Percentiles rank a stretch among this genome's conserved stretches.
phyloP scores from a whole-genome alignment of 371 early-diverging fungal species.

The Rhizopus stolonifer region DNA sequence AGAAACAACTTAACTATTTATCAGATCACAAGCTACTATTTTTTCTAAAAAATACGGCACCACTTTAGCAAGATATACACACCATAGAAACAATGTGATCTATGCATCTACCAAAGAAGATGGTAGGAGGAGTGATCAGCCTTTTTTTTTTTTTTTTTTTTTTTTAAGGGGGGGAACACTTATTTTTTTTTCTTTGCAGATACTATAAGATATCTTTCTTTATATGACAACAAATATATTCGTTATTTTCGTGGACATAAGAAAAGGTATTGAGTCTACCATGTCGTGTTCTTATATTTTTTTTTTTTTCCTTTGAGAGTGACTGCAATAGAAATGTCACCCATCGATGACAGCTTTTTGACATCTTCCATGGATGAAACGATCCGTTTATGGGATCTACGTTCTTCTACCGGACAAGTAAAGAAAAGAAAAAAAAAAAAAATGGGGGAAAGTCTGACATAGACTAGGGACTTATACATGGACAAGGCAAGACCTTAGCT shows the following conservation, averaged over 20 bases:
- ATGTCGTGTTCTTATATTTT: not conserved
- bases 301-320: conserved; percentile 50
- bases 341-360: conserved; percentile 73
- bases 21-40: not conserved
- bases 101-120: conserved; percentile 93
- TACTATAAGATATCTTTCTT: conserved; percentile 85
- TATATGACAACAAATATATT: conserved; percentile 91
- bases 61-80: conserved; percentile 78
- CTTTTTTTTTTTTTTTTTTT: not conserved
- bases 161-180: not conserved
- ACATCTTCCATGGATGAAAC: conserved; percentile 73
- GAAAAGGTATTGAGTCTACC: conserved; percentile 48
- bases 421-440: not conserved
- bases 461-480: conserved; percentile 46
- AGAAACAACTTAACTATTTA: conserved; percentile 58
- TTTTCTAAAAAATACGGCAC: conserved; percentile 85
- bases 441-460: not conserved
- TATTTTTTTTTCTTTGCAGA: conserved; percentile 48
- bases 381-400: conserved; percentile 80
- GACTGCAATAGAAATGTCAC: conserved; percentile 74
- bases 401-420: conserved; percentile 67
- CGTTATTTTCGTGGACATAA: conserved; percentile 90
- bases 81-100: conserved; percentile 70
- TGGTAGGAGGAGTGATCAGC: conserved; percentile 49
- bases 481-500: conserved; percentile 57